phyloP scores from a whole-genome alignment of 768 basidiomycete species.

The Agrocybe pediades region DNA sequence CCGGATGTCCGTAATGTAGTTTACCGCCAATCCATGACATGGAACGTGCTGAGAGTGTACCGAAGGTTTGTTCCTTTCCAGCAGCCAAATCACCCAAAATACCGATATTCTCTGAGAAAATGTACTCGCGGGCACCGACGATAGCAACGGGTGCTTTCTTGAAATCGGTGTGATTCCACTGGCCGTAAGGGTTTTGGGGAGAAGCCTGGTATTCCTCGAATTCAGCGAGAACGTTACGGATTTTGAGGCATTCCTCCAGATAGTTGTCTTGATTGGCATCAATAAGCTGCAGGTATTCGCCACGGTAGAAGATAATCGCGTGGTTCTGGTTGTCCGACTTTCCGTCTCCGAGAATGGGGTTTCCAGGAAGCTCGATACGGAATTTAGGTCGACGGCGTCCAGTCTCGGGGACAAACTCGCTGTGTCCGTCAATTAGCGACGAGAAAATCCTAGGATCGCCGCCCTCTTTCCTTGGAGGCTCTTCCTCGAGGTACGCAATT shows the following conservation, averaged over 20 bases:
- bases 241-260: constrained; percentile 99
- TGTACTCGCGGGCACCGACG: constrained; percentile 98
- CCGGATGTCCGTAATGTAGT: constrained; percentile 98
- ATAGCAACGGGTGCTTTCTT: constrained; percentile 90
- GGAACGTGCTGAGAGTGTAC: constrained; percentile 93
- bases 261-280: constrained; percentile 99
- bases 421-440: constrained; percentile 95
- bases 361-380: constrained; percentile 97
- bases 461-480: constrained; percentile 90
- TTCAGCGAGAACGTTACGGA: constrained; percentile 95
- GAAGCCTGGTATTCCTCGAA: constrained; percentile 93
- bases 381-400: constrained; percentile 94
- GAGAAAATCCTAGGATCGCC: constrained; percentile 96
- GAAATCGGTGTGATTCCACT: constrained; percentile 89
- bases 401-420: constrained; percentile 88
- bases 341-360: constrained; percentile 98
- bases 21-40: constrained; percentile 99
- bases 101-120: constrained; percentile 99
- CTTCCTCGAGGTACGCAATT: constrained; percentile 98
- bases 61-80: constrained; percentile 99
- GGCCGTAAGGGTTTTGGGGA: constrained; percentile 88
- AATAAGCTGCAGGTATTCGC: constrained; percentile 98
- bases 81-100: constrained; percentile 98
- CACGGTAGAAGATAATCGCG: constrained; percentile 98
- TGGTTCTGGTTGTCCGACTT: constrained; percentile 99